Evolutionary conservation across 2,329 filamentous ascomycete species (phyloP).

Genomic region (Xylaria sp.): DNA sequence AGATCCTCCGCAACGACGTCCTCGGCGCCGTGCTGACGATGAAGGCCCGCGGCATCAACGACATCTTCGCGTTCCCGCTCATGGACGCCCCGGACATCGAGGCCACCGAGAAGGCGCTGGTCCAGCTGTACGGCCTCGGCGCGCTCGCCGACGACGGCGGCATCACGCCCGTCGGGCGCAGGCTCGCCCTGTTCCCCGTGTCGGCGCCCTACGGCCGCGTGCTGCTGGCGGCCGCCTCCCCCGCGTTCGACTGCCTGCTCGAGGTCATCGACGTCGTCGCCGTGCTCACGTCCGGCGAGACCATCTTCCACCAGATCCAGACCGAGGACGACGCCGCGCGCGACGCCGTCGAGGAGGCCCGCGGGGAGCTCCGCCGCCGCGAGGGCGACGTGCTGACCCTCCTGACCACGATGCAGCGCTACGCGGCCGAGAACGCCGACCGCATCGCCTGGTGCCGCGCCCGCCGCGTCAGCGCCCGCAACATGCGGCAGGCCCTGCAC

Average conservation of each 20-base stretch:
- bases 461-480: slow-evolving; percentile 62
- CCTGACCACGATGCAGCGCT: slow-evolving; percentile 66
- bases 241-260: slow-evolving; percentile 73
- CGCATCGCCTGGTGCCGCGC: slow-evolving; percentile 63
- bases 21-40: slow-evolving; percentile 86
- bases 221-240: slow-evolving; percentile 76
- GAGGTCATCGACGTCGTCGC: slow-evolving; percentile 86
- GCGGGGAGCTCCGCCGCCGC: slow-evolving; percentile 63
- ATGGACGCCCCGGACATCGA: slow-evolving; percentile 81
- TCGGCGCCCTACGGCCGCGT: slow-evolving; percentile 82
- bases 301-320: slow-evolving; percentile 65
- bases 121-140: slow-evolving; percentile 79
- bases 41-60: slow-evolving; percentile 86
- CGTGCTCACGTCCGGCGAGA: slow-evolving; percentile 66
- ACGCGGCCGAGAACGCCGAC: slow-evolving; percentile 61
- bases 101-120: slow-evolving; percentile 78
- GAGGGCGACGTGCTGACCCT: slow-evolving; percentile 71
- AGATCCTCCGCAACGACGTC: slow-evolving; percentile 90
- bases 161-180: slow-evolving; percentile 75
- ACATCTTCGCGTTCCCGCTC: slow-evolving; percentile 82
- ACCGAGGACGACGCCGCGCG: slow-evolving; percentile 25
- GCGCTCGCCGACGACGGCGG: slow-evolving; percentile 73
- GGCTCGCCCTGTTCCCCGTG: slow-evolving; percentile 83
- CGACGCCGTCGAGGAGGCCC: slow-evolving; percentile 51
- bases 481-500: slow-evolving; percentile 67